Evolutionary conservation across 306 rosid genomes (phyloP), one percentile per base, ranked within the genome.

Genomic region (Amphicarpaea edgeworthii): DNA sequence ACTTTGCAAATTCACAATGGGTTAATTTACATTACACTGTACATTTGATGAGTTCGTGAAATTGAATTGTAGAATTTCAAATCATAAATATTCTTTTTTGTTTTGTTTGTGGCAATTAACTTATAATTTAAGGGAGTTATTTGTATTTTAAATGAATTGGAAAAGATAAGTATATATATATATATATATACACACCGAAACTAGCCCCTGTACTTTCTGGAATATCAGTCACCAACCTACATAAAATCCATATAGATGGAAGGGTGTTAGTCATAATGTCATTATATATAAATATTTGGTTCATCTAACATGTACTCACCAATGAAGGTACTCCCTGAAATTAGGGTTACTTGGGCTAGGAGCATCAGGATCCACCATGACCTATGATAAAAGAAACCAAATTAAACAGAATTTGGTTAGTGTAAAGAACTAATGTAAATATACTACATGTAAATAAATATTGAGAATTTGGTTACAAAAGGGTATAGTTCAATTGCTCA

Each of bases 191-290:
- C 68, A 9, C 12, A 79, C 87, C 87, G 14, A 84, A 84, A 51
- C 8, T 81, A 19, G 68, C 30, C 6, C 61, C 83, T 0, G 85
- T 84, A 12, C 85, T 81, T 43, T 77, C 83, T 4, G 85, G 85
- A 77, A 84, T 84, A 73, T 84, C 85, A 5, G 87, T 84, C 61
- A 81, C 87, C 79, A 81, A 50, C 87, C 85, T 84, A 17, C 2
- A 9, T 9, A 63, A 51, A 72, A 20, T 45, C 50, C 65, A 65
- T 37, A 34, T 4, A 80, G 9, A n/a, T n/a, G 50, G 11, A 81
- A 43, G 6, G 37, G 16, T 37, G 21, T 70, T 14, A 76, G 30
- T 16, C 65, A 60, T 23, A 51, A 20, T 4, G 46, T 30, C 5
- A 51, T 7, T 30, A 34, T 34, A 34, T 34, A 34, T 20, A 54